Evolutionary conservation across 1,284 basidiomycete genomes (phyloP), one percentile per base, ranked within the genome.

Genomic region (Moesziomyces parantarcticus): DNA sequence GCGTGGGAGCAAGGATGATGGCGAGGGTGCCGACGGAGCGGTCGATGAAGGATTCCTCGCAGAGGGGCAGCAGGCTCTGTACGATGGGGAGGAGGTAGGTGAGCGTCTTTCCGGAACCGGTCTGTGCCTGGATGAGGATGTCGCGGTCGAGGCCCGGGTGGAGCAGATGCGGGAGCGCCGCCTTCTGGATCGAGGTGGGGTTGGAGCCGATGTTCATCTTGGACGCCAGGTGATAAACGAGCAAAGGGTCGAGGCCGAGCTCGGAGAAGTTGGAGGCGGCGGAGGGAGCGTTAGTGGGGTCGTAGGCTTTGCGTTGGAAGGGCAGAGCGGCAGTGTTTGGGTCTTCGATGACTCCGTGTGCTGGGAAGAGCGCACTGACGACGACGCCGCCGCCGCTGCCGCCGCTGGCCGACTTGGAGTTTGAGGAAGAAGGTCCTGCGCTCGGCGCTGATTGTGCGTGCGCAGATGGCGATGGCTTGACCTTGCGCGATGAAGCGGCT

Each of bases 61-160:
- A 92, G 36, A 99, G 87, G 0, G 94, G 93, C 26, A 99, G 88
- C 43, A 97, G 89, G 81, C 96, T 93, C 77, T 99, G 94, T 41
- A 99, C 88, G 83, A 99, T 94, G 20, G 97, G 97, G 5, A 99
- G 89, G 18, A 99, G 89, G 85, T 93, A 99, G 3, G 96, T 89
- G 22, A 99, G 87, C 0, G 96, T 99, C 86, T 99, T 99, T 77
- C 97, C 97, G 0, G 95, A 98, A 63, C 97, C 97, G 0, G 97
- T 99, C 84, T 99, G 96, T 5, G 94, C 93, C 83, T 98, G 95
- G 55, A 99, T 92, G 82, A 99, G 94, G 16, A 93, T 89, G 84
- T 99, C 97, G 58, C 92, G 88, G 85, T 85, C 47, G 13, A 69
- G 85, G 76, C 55, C 14, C 36, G 49, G 44, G 26, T 77, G 60